Evolutionary conservation across 2,329 filamentous ascomycete genomes (phyloP), one percentile per base, ranked within the genome.

Genomic region (Stachybotrys chartarum): DNA sequence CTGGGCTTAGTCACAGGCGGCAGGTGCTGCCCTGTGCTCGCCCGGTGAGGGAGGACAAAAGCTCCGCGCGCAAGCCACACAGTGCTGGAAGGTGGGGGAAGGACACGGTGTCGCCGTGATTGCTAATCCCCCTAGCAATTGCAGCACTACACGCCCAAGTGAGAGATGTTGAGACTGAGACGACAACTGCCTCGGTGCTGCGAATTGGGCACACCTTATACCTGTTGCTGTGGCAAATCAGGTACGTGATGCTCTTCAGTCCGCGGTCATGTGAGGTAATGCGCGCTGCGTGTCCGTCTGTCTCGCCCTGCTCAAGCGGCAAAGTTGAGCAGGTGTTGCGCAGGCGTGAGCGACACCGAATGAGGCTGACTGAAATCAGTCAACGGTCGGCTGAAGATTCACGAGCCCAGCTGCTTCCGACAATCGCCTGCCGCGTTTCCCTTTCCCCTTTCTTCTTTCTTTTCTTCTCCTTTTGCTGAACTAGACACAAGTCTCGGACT

Each of bases 31-130:
- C 39, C 11, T 17, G 45, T 47, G 16, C 45, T 47, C 17, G 45
- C 45, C 45, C 45, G 45, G 24, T 30, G 35, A 46, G 52, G 14
- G 52, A 53, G 12, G 3, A 24, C 17, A 54, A 57, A 58, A 58
- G 54, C 54, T 60, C 59, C 58, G 49, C 45, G 58, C 53, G 24
- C 17, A 53, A 53, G 56, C 60, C 56, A 61, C 60, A 61, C 60
- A 55, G 60, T 61, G 60, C 60, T 56, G 53, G 58, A 17, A 16
- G 30, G 14, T 8, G 30, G 24, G 2, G 30, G n/a, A 56, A 50
- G 47, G 7, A 45, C 56, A 61, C 59, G 53, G 56, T 51, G 35
- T 50, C 45, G 8, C 35, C 39, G 24, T 24, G 24, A 24, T 24
- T 24, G 24, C 24, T 24, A 24, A 24, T 24, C 24, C 24, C 24